These are phyloP conservation scores for Pichia sporocuriosa DNA, from an alignment of 805 yeast genomes.

Conservation along the genomic window DNA sequence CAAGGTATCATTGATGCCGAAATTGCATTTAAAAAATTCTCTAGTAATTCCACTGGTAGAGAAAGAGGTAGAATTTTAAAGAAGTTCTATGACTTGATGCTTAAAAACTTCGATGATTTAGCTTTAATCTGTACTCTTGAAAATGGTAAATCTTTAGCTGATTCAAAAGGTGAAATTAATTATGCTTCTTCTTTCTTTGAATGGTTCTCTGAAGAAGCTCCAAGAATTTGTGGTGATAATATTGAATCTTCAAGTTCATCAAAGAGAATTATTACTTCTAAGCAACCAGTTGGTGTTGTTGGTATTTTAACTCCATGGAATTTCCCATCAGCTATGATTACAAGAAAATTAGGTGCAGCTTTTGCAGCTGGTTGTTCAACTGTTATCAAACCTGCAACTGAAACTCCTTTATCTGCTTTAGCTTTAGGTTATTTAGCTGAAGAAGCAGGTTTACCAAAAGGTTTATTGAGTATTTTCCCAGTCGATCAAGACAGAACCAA, in stretches of 20 bases:
- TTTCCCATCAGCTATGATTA: constrained; percentile 72
- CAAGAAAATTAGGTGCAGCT: constrained; percentile 79
- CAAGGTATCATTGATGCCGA: constrained; percentile 63
- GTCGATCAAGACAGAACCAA: constrained; percentile 59
- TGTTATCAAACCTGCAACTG: constrained; percentile 70
- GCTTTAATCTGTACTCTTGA: constrained; percentile 67
- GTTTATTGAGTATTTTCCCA: constrained; percentile 80
- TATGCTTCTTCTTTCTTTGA: constrained; percentile 63
- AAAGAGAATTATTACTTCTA: constrained; percentile 58
- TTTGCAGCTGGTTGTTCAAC: constrained; percentile 71
- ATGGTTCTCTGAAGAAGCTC: constrained; percentile 77
- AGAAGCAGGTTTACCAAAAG: constrained; percentile 87
- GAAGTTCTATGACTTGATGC: constrained; percentile 64
- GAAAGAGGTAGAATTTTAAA: constrained; percentile 47
- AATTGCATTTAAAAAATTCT: constrained; percentile 59
- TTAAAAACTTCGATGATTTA: constrained; percentile 53
- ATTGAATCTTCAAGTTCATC: constrained; percentile 51
- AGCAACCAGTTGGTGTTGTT: constrained; percentile 76
- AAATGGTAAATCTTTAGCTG: constrained; percentile 66
- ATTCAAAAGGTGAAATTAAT: constrained; percentile 62
- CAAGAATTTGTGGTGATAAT: constrained; percentile 65
- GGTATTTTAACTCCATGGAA: constrained; percentile 86
- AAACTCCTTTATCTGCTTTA: constrained; percentile 78
- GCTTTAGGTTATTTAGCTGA: constrained; percentile 60
- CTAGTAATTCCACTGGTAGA: constrained; percentile 47